Base-by-base conservation (phyloP, 1,284 basidiomycete species). In the Sporisorium exsertum region DNA sequence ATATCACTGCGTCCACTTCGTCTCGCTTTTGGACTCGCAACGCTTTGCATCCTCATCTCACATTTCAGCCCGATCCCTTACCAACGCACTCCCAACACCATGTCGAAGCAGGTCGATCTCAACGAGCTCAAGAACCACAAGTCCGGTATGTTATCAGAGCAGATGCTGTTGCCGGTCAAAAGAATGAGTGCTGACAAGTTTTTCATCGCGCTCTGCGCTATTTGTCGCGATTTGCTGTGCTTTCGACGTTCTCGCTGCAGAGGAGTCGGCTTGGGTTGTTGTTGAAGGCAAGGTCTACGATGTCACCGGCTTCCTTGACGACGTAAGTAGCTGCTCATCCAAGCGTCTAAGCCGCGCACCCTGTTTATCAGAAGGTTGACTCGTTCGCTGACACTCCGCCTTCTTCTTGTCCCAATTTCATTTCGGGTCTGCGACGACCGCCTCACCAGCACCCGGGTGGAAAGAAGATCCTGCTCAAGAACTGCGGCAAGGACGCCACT, bases 381-480 rank as follows among this genome's bases (percentile, higher is more conserved):
- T 8, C 18, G 8, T 8, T 8, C 27, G 4, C 53, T 47, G 26
- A 18, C 53, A 13, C 29, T 26, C 2, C 7, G 16, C 10, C 22
- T 46, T 26, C 10, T 12, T 24, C 15, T 26, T 24, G 2, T 26
- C 13, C 6, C 22, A 33, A 32, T 53, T 27, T 26, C 9, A 18
- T 35, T 24, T 47, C 26, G 24, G 20, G n/a, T n/a, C n/a, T n/a
- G n/a, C 29, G 29, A 32, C 10, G 29, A 32, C 29, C 15, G 45
- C 18, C 27, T n/a, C n/a, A 15, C 33, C 57, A 81, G 72, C 84
- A 85, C 73, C 84, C 84, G 6, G 84, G 84, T 8, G 84, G 84
- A 68, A 81, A 82, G 70, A 85, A 85, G 78, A 83, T 84, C 62
- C 63, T 85, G 18, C 76, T 85, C 50, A 80, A 79, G 74, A 85